These are phyloP conservation scores for Melastoma malabathricum DNA, from an alignment of 345 rosid species.

Conservation along the genomic window DNA sequence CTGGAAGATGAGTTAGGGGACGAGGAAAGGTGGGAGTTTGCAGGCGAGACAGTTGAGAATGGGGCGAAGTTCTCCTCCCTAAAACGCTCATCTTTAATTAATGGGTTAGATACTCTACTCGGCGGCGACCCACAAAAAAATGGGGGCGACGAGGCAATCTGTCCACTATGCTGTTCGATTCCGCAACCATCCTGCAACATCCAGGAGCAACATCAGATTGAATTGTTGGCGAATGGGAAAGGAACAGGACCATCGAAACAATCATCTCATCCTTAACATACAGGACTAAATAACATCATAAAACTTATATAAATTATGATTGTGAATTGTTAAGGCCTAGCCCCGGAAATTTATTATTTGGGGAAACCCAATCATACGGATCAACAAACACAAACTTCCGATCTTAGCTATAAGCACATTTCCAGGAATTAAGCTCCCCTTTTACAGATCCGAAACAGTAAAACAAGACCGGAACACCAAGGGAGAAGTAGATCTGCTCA, in stretches of 20 bases:
- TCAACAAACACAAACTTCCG: too few relatives aligned
- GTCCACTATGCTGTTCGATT: conserved; percentile 35
- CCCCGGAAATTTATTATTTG: too few relatives aligned
- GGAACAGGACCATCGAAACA: not conserved
- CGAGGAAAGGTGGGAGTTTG: conserved; percentile 16
- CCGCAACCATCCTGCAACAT: conserved; percentile 46
- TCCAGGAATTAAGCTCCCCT: too few relatives aligned
- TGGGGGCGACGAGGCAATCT: conserved; percentile 58
- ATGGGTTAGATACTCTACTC: conserved; percentile 96
- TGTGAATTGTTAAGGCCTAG: too few relatives aligned
- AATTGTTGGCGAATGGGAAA: not conserved
- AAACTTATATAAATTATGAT: too few relatives aligned
- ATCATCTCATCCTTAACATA: too few relatives aligned
- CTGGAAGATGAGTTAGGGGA: conserved; percentile 47
- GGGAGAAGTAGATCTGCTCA: conserved; percentile 5
- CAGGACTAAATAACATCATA: too few relatives aligned
- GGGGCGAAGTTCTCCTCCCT: conserved; percentile 42
- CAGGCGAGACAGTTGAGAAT: conserved; percentile 19
- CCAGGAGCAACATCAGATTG: not conserved
- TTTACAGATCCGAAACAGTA: not conserved
- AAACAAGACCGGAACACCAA: not conserved
- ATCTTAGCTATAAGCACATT: too few relatives aligned
- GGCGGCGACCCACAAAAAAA: conserved; percentile 95
- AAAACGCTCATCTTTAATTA: conserved; percentile 75
- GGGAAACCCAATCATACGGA: too few relatives aligned